A percentile compares a stretch with the other conserved stretches of the same genome.
phyloP scores from a whole-genome alignment of 345 rosid genomes.

The Excoecaria agallocha region DNA sequence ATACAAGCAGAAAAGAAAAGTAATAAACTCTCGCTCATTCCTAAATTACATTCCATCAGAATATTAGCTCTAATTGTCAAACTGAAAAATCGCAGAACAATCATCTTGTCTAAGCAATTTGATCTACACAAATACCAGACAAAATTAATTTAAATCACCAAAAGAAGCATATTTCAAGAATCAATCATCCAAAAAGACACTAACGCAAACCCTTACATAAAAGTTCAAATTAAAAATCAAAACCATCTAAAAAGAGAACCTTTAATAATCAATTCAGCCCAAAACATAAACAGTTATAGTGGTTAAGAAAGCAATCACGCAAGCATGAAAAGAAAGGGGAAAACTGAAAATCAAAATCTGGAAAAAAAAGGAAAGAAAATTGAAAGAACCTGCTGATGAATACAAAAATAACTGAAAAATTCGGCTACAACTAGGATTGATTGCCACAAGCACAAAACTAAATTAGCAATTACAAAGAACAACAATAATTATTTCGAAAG shows the following conservation, averaged over 20 bases:
- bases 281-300: background rate
- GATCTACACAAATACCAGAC: background rate
- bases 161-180: background rate
- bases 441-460: too few relatives aligned
- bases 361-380: background rate
- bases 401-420: background rate
- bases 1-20: background rate
- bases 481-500: background rate
- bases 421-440: background rate
- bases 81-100: background rate
- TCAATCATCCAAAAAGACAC: background rate
- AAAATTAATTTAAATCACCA: background rate
- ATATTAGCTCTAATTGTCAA: background rate
- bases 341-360: background rate
- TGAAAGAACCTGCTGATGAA: too few relatives aligned
- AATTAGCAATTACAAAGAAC: background rate
- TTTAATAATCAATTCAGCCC: background rate
- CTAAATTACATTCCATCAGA: background rate
- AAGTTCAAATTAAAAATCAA: background rate
- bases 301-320: too few relatives aligned
- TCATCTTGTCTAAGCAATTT: background rate
- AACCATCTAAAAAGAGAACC: background rate
- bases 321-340: too few relatives aligned
- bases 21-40: background rate
- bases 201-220: background rate